These are phyloP conservation scores for Dryas alaskensis DNA, from an alignment of 306 rosid species.

Conservation along the genomic window DNA sequence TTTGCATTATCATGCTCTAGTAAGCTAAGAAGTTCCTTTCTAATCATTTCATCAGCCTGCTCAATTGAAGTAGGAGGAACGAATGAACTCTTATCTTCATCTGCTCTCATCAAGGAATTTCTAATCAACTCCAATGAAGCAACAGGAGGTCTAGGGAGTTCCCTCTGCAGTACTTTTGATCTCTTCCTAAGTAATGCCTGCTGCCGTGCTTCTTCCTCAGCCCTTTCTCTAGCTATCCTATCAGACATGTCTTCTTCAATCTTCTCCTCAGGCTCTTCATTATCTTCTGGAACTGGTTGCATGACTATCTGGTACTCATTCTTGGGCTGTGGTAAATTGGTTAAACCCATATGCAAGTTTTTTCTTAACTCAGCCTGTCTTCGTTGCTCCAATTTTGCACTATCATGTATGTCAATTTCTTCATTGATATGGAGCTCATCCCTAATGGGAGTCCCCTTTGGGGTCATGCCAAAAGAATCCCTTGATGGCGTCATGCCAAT, in stretches of 20 bases:
- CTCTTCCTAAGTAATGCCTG: conserved; percentile 88
- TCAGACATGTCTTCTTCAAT: conserved; percentile 97
- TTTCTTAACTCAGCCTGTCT: conserved; percentile 73
- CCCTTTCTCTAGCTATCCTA: conserved; percentile 84
- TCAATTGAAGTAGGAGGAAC: conserved; percentile 90
- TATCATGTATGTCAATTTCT: conserved; percentile 63
- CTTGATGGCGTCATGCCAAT: conserved; percentile 81
- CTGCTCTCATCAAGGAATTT: conserved; percentile 76
- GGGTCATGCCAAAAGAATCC: conserved; percentile 81
- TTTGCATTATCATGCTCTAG: conserved; percentile 89
- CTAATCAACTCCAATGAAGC: conserved; percentile 74
- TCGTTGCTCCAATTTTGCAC: conserved; percentile 64
- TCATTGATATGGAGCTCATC: conserved; percentile 87
- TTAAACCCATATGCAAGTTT: conserved; percentile 69
- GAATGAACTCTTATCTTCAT: conserved; percentile 92
- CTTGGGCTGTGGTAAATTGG: conserved; percentile 73
- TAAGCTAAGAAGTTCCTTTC: conserved; percentile 66
- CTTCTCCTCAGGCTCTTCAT: conserved; percentile 71
- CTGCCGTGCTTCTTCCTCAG: conserved; percentile 78
- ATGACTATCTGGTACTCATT: conserved; percentile 84
- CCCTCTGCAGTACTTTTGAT: conserved; percentile 92
- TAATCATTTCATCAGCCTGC: conserved; percentile 82
- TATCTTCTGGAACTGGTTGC: conserved; percentile 79
- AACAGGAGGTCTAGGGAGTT: conserved; percentile 89
- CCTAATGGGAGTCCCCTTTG: conserved; percentile 86